These are phyloP conservation scores for Syncephalastrum contaminatum DNA, from an alignment of 371 early-diverging fungal species.

Conservation along the genomic window DNA sequence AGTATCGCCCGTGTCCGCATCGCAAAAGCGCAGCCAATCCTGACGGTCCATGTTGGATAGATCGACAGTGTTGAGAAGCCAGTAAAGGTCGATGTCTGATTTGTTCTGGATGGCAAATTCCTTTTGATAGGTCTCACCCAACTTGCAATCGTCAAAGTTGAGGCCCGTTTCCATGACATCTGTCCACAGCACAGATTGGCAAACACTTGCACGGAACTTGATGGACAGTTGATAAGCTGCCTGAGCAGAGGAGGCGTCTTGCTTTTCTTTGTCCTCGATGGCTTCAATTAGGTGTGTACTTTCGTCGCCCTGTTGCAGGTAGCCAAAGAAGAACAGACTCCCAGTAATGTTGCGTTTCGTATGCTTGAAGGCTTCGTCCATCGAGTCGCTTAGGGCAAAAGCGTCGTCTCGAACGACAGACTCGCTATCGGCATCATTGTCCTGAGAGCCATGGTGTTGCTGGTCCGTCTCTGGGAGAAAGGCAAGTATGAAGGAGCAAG, in stretches of 20 bases:
- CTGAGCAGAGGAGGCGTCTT: constrained; percentile 26
- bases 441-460: neutral
- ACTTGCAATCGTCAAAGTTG: constrained; percentile 91
- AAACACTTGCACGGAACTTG: constrained; percentile 82
- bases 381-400: constrained; percentile 27
- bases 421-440: neutral
- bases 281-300: neutral
- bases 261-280: constrained; percentile 7
- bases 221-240: constrained; percentile 70
- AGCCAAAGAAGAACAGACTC: constrained; percentile 82
- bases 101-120: constrained; percentile 90
- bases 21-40: constrained; percentile 70
- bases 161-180: constrained; percentile 90
- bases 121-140: constrained; percentile 84
- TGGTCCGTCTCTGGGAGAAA: constrained; percentile 64
- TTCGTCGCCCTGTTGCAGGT: constrained; percentile 34
- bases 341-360: constrained; percentile 68
- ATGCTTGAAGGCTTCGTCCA: constrained; percentile 54
- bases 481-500: constrained; percentile 67
- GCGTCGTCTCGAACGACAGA: constrained; percentile 8
- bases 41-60: constrained; percentile 50
- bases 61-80: constrained; percentile 78
- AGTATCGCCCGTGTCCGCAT: constrained; percentile 70
- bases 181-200: constrained; percentile 86
- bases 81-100: constrained; percentile 89